These are phyloP conservation scores for Meyerozyma sp. DNA, from an alignment of 1,139 yeast species.

Conservation along the genomic window DNA sequence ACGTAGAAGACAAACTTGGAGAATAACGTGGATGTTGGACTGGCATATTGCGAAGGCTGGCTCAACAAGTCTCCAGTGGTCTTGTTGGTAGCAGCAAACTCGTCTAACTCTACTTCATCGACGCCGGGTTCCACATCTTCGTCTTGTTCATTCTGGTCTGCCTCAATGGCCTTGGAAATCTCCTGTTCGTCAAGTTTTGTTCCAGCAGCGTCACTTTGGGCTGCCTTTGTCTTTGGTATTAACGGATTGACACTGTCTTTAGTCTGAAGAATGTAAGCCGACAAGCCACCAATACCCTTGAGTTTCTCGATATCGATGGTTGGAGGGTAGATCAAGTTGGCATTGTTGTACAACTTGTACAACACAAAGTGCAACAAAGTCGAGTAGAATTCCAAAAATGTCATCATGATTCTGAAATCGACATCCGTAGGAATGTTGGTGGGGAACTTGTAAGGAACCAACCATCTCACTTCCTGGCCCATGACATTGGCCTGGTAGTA, in stretches of 20 bases:
- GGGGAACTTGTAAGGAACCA: slow-evolving; percentile 95
- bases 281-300: slow-evolving; percentile 87
- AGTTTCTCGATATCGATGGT: slow-evolving; percentile 64
- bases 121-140: slow-evolving; percentile 38
- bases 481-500: slow-evolving; percentile 86
- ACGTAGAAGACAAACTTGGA: slow-evolving; percentile 74
- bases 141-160: slow-evolving; percentile 35
- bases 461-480: slow-evolving; percentile 95
- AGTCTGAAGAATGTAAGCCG: slow-evolving; percentile 63
- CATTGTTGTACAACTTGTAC: slow-evolving; percentile 78
- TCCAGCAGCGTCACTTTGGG: slow-evolving; percentile 20
- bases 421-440: slow-evolving; percentile 91
- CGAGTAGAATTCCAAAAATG: slow-evolving; percentile 92
- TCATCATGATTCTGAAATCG: slow-evolving; percentile 94
- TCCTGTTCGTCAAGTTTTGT: slow-evolving; percentile 38
- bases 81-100: slow-evolving; percentile 57
- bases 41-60: slow-evolving; percentile 69
- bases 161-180: slow-evolving; percentile 45
- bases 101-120: slow-evolving; percentile 53
- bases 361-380: slow-evolving; percentile 85
- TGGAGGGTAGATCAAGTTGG: slow-evolving; percentile 89
- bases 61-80: slow-evolving; percentile 69
- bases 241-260: slow-evolving; percentile 37
- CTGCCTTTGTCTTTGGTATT: slow-evolving; percentile 29
- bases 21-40: slow-evolving; percentile 61